Base-by-base conservation (phyloP, 441 rosid genomes). In the Rhodomyrtus psidioides region DNA sequence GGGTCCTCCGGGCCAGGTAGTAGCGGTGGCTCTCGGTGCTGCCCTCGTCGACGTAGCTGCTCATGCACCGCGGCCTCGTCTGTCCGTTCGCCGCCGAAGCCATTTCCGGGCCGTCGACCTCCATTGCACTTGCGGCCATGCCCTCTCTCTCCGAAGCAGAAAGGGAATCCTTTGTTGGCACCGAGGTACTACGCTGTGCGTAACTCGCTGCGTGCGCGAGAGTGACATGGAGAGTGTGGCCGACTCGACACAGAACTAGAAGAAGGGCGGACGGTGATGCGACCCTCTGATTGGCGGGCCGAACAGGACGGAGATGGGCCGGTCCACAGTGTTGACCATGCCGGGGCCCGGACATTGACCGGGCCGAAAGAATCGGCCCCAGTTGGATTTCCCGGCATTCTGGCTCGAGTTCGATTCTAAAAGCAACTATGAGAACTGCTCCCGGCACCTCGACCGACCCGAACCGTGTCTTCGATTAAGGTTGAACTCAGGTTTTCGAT, bases 11-110 rank as follows among this genome's bases (percentile, higher is more conserved):
- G 4, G 99, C 89, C 39, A 96, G 93, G 88, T 88, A 96, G 92
- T 92, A 95, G 83, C 96, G 91, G 89, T 91, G 99, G 86, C 94
- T 92, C 85, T 94, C 99, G 39, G 83, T 85, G 89, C 94, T 93
- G 21, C 93, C 95, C 60, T 89, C 89, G 70, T 97, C 98, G 9
- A 89, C 88, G 87, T 85, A 93, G 79, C 93, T 89, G 89, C 91
- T 87, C 88, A 96, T 87, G 91, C 98, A 94, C 54, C 19, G 88
- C 24, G 85, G 88, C 13, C 81, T 2, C 24, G 85, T 55, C n/a
- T 79, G 90, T 82, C 89, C 90, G n/a, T 76, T 85, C 62, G 55
- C 82, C 58, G 24, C 83, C 85, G 81, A 74, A 58, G 76, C 83
- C 56, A 53, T 53, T 24, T n/a, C 59, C n/a, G 24, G 42, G 16